Percentiles rank a stretch among this genome's conserved stretches.
These are phyloP conservation scores for Emergomyces pasteurianus DNA, from an alignment of 2,329 filamentous ascomycete genomes.

Conservation along the genomic window DNA sequence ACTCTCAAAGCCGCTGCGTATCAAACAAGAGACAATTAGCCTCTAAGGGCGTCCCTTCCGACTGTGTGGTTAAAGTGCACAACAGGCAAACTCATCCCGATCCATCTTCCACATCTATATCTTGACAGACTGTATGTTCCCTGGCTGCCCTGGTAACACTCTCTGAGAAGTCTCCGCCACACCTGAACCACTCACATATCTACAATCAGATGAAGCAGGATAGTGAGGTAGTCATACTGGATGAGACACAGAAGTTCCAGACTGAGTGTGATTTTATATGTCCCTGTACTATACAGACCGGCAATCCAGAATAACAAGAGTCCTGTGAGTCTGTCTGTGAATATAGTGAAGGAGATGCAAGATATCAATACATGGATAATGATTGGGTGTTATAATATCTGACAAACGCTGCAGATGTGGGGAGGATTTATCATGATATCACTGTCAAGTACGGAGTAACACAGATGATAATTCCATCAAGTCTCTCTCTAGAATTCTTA, in stretches of 20 bases:
- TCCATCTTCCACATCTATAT: constrained; percentile 45
- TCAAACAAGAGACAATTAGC: too few species aligned
- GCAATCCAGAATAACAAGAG: constrained; percentile 61
- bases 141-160: constrained; percentile 65
- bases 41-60: too few species aligned
- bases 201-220: constrained; percentile 66
- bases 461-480: constrained; percentile 31
- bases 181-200: constrained; percentile 62
- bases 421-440: constrained; percentile 63
- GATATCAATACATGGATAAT: constrained; percentile 52
- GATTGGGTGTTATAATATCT: constrained; percentile 77
- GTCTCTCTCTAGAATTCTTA: constrained; percentile 55
- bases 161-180: constrained; percentile 58
- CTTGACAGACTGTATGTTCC: constrained; percentile 67
- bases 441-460: constrained; percentile 54
- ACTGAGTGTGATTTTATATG: constrained; percentile 58
- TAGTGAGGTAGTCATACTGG: constrained; percentile 59
- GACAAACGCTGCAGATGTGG: constrained; percentile 81
- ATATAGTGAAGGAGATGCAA: constrained; percentile 62
- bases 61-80: too few species aligned
- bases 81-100: constrained; percentile 48
- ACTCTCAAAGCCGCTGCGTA: not conserved
- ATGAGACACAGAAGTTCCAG: constrained; percentile 43
- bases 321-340: constrained; percentile 70
- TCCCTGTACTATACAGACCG: constrained; percentile 75